Percentiles rank a stretch among this genome's conserved stretches.
These are phyloP conservation scores for Hortiboletus rubellus DNA, from an alignment of 1,284 basidiomycete species.

Conservation along the genomic window DNA sequence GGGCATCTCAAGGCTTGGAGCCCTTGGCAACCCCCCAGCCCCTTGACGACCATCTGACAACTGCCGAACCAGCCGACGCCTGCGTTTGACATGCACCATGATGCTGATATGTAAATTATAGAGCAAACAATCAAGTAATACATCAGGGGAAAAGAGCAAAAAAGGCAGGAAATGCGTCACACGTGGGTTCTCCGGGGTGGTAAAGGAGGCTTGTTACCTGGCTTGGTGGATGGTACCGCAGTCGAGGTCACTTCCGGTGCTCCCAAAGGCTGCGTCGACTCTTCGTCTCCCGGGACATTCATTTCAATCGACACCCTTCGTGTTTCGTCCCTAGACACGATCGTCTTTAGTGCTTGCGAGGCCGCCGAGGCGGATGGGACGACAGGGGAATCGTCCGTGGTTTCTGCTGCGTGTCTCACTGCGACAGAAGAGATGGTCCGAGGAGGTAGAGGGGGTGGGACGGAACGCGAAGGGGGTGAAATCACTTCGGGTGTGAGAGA, in stretches of 20 bases:
- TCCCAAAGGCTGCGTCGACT: not conserved
- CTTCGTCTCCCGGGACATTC: constrained; percentile 1
- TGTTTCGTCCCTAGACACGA: constrained; percentile 49
- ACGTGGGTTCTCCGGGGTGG: constrained; percentile 37
- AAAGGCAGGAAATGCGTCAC: not conserved
- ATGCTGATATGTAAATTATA: not conserved
- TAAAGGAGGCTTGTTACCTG: constrained; percentile 35
- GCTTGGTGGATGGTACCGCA: constrained; percentile 6
- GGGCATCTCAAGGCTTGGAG: too few relatives aligned
- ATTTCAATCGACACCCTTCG: constrained; percentile 29
- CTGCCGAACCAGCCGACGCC: too few relatives aligned
- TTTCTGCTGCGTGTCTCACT: constrained; percentile 33
- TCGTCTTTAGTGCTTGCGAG: constrained; percentile 54
- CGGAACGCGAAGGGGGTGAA: constrained; percentile 16
- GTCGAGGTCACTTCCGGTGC: constrained; percentile 9
- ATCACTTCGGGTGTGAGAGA: constrained; percentile 20
- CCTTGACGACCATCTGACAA: not conserved
- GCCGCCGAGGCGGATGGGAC: constrained; percentile 39
- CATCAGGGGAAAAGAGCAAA: not conserved
- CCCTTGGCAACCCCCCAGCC: too few relatives aligned
- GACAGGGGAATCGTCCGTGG: constrained; percentile 24
- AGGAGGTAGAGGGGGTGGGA: constrained; percentile 58
- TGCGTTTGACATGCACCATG: not conserved
- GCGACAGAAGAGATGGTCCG: constrained; percentile 41
- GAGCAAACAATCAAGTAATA: constrained; percentile 1